Evolutionary conservation across 192 early-diverging fungal genomes (phyloP).

Genomic region (Rhizophagus clarus): DNA sequence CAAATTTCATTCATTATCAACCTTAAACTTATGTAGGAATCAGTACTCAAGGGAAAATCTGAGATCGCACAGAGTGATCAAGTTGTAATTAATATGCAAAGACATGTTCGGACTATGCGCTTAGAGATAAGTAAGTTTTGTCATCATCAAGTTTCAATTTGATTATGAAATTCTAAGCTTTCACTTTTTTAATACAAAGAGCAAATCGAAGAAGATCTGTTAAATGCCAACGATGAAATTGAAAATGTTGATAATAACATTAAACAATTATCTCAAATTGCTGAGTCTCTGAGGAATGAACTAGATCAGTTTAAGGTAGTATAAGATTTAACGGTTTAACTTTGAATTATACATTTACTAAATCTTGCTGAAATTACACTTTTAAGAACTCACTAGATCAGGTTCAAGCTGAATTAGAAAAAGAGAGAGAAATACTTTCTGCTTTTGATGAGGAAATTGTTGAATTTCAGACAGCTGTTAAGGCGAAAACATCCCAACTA

Average conservation of each 20-base stretch:
- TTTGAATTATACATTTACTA: background rate
- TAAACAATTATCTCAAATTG: slow-evolving; percentile 45
- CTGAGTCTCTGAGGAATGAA: slow-evolving; percentile 42
- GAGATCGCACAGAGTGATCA: slow-evolving; percentile 58
- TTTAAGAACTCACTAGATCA: slow-evolving; percentile 42
- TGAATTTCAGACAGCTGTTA: slow-evolving; percentile 65
- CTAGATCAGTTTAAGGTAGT: slow-evolving; percentile 9
- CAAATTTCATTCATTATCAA: slow-evolving; percentile 19
- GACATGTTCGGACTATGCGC: slow-evolving; percentile 63
- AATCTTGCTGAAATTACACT: background rate
- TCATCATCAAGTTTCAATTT: background rate
- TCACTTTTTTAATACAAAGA: slow-evolving; percentile 40
- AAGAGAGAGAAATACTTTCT: slow-evolving; percentile 65
- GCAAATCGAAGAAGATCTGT: slow-evolving; percentile 56
- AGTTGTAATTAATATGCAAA: slow-evolving; percentile 64
- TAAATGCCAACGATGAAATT: slow-evolving; percentile 45
- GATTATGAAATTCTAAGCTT: background rate
- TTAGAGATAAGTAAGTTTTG: slow-evolving; percentile 64
- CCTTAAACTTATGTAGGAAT: slow-evolving; percentile 46
- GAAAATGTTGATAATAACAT: slow-evolving; percentile 51
- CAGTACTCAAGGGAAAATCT: slow-evolving; percentile 65
- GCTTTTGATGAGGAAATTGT: slow-evolving; percentile 81
- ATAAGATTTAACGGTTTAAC: too few species aligned
- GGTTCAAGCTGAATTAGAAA: slow-evolving; percentile 58
- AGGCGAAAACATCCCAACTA: slow-evolving; percentile 65